Evolutionary conservation across 768 basidiomycete genomes (phyloP).

Genomic region (Macrolepiota fuliginosa): DNA sequence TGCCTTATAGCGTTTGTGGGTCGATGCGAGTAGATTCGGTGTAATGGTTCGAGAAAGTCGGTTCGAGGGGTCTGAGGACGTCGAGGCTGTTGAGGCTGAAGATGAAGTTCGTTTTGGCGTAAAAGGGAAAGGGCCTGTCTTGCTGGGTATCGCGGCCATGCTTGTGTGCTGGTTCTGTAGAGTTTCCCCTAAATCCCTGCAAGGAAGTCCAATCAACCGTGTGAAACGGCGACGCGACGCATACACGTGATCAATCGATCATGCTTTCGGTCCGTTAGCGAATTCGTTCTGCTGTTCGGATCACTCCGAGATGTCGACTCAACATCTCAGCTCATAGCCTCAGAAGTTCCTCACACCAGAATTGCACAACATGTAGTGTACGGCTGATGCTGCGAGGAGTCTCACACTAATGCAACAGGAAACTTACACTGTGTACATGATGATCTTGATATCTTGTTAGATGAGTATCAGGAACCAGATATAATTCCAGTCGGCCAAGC

Average conservation of each 20-base stretch:
- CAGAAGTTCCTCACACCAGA: too few relatives aligned
- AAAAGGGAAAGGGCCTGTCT: conserved; percentile 8
- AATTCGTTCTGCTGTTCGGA: too few relatives aligned
- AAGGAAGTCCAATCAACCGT: conserved; percentile 8
- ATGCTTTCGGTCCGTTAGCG: too few relatives aligned
- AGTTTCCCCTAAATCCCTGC: neutral
- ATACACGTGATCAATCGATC: conserved; percentile 7
- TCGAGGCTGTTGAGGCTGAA: conserved; percentile 20
- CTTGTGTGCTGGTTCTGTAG: conserved; percentile 6
- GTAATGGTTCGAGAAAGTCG: conserved; percentile 32
- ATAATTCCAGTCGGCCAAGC: neutral
- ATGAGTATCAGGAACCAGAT: conserved; percentile 1
- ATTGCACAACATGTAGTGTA: too few relatives aligned
- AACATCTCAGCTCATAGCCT: too few relatives aligned
- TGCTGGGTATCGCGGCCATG: conserved; percentile 6
- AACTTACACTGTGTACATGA: too few relatives aligned
- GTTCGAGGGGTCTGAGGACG: conserved; percentile 22
- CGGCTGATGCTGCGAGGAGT: too few relatives aligned
- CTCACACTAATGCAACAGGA: too few relatives aligned
- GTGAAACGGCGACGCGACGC: conserved; percentile 6
- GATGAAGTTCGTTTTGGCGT: conserved; percentile 12
- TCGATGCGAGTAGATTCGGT: conserved; percentile 30
- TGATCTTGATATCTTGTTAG: too few relatives aligned
- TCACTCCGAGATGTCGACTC: too few relatives aligned
- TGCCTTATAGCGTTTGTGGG: conserved; percentile 70